Percentiles rank a stretch among this genome's conserved stretches.
These are phyloP conservation scores for Linum tenue DNA, from an alignment of 345 rosid species.

Conservation along the genomic window DNA sequence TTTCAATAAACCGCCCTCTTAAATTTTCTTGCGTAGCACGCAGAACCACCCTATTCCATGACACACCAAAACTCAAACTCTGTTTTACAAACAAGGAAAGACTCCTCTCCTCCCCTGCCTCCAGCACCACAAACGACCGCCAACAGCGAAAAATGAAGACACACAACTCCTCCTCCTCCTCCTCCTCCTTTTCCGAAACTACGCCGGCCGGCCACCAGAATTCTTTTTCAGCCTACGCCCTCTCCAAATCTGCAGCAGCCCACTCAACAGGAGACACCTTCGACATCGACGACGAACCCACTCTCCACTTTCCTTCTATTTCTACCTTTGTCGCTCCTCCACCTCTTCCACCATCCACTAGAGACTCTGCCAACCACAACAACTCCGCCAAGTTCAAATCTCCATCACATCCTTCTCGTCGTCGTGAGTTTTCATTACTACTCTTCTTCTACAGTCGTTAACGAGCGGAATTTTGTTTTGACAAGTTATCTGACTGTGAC, in stretches of 20 bases:
- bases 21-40: no score
- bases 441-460: neutral
- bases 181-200: neutral
- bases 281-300: neutral
- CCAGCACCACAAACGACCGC: no score
- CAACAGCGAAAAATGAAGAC: neutral
- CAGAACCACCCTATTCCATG: no score
- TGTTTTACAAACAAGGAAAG: no score
- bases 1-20: no score
- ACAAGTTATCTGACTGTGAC: neutral
- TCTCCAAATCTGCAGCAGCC: neutral
- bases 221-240: neutral
- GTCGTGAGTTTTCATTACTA: no score
- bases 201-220: neutral
- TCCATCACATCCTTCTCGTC: neutral
- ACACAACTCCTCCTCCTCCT: neutral
- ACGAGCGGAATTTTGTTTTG: neutral
- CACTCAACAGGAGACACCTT: neutral
- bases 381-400: neutral
- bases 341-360: neutral
- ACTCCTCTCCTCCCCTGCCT: no score
- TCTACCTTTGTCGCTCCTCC: neutral
- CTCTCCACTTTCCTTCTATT: neutral
- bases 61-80: no score
- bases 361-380: no score